A percentile compares a stretch with the other conserved stretches of the same genome.
phyloP scores from a whole-genome alignment of 306 rosid genomes.

The Vachellia pachyceras region DNA sequence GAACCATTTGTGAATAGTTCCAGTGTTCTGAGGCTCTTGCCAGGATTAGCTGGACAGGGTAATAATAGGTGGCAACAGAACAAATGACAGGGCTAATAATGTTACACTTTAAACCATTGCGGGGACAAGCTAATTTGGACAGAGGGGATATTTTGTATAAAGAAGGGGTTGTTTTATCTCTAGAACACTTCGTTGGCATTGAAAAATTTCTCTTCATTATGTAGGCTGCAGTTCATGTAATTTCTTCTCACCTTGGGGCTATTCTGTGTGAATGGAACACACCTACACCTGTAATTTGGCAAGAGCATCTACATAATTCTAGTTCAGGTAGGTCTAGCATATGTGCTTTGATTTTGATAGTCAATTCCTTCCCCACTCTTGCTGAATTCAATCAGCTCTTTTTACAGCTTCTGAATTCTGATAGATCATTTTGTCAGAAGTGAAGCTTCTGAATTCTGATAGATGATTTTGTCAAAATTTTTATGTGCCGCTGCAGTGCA shows the following conservation, averaged over 20 bases:
- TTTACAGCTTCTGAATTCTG: too few relatives aligned
- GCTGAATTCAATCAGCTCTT: conserved; percentile 21
- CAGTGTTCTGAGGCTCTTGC: not conserved
- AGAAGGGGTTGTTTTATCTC: not conserved
- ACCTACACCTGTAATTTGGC: conserved; percentile 93
- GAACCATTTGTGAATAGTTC: not conserved
- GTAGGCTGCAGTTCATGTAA: conserved; percentile 72
- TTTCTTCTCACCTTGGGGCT: conserved; percentile 83
- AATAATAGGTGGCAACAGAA: not conserved
- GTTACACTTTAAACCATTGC: not conserved
- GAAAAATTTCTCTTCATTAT: conserved; percentile 32
- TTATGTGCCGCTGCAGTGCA: conserved; percentile 12
- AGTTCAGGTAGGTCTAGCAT: conserved; percentile 61
- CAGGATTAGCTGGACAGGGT: not conserved
- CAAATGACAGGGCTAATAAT: not conserved
- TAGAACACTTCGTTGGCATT: conserved; percentile 7
- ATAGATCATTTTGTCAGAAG: too few relatives aligned
- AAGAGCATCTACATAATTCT: conserved; percentile 80
- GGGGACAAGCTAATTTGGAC: not conserved
- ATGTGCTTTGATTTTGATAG: conserved; percentile 19
- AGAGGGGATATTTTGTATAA: too few relatives aligned
- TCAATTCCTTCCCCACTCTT: not conserved
- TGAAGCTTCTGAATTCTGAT: conserved; percentile 10
- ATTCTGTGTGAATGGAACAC: conserved; percentile 82
- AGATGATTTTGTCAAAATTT: conserved; percentile 27